Evolutionary conservation across 208 protist species (phyloP), one percentile per base, ranked within the genome.

Genomic region (Porcisia hertigi): DNA sequence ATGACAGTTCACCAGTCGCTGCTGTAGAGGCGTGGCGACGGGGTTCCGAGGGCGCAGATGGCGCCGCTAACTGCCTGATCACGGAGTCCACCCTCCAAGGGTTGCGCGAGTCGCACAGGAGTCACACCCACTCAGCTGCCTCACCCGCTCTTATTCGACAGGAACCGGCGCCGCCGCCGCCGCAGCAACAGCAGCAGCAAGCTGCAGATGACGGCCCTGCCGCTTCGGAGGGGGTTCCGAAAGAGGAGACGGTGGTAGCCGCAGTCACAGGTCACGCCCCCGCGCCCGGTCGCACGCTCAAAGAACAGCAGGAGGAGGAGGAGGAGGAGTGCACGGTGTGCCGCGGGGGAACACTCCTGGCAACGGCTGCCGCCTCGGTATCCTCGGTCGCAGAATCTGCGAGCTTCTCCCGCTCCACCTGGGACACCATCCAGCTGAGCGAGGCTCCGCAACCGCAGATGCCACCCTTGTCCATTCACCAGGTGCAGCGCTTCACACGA

Each of bases 401-500:
- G 8, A 74, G 49, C 25, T 36, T 77, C 41, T 75, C 71, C 25
- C n/a, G 71, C 72, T 87, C 73, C 1, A 69, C 79, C 57, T 80
- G 34, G 73, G 80, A 72, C 39, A 76, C 62, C 41, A 75, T 78
- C 66, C 77, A 75, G 43, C 72, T 89, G 5, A 78, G 66, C 62
- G 80, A 83, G 71, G 71, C 69, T 41, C 65, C 84, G 55, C 76
- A 77, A 18, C 83, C 82, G 9, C 77, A 87, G 62, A 91, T 89
- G 84, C 77, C 80, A 25, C 73, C 81, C 36, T 84, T 96, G 52
- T 80, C 89, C 1, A 86, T 97, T 47, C 66, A 81, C 25, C 86
- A 96, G 74, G 84, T 94, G 12, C 87, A 88, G 66, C 83, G 84
- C 45, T 93, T 95, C 67, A 88, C 86, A 2, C 69, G 55, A 8